These are phyloP conservation scores for Pleurotus giganteus DNA, from an alignment of 768 basidiomycete species.

Conservation along the genomic window DNA sequence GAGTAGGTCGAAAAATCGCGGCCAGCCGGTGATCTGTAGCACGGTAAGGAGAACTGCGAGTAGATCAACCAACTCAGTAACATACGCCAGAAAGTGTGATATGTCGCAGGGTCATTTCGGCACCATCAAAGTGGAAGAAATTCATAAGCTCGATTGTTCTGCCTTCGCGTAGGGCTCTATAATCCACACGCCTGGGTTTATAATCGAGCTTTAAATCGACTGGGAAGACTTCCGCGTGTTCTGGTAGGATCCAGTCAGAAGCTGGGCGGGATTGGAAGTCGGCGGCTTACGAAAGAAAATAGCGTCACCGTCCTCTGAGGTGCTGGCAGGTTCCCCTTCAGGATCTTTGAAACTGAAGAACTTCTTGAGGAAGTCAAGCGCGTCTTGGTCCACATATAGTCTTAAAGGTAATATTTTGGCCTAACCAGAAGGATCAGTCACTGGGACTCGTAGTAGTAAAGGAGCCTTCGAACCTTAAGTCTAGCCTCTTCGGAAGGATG, in stretches of 20 bases:
- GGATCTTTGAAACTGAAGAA: constrained; percentile 89
- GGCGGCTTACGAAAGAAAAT: constrained; percentile 68
- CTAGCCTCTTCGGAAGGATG: constrained; percentile 73
- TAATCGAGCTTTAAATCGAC: constrained; percentile 96
- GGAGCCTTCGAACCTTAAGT: constrained; percentile 53
- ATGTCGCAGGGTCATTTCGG: constrained; percentile 96
- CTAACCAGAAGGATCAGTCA: constrained; percentile 36
- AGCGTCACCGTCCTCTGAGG: constrained; percentile 42
- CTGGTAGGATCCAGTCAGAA: constrained; percentile 33
- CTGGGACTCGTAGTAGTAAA: background rate
- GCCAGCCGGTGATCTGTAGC: constrained; percentile 86
- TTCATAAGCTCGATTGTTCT: constrained; percentile 98
- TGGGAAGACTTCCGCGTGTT: constrained; percentile 93
- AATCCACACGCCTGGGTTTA: constrained; percentile 96
- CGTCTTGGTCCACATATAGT: constrained; percentile 97
- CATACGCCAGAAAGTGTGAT: constrained; percentile 89
- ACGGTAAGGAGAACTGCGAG: constrained; percentile 1
- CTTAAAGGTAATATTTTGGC: constrained; percentile 88
- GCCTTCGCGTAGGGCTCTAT: constrained; percentile 85
- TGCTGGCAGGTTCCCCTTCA: constrained; percentile 32
- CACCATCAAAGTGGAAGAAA: constrained; percentile 99
- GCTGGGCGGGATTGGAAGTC: background rate
- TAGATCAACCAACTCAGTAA: constrained; percentile 13
- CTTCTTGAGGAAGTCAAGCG: constrained; percentile 94
- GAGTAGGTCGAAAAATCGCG: constrained; percentile 83